Evolutionary conservation across 805 yeast species (phyloP).

Genomic region (Teunomyces pallodes): DNA sequence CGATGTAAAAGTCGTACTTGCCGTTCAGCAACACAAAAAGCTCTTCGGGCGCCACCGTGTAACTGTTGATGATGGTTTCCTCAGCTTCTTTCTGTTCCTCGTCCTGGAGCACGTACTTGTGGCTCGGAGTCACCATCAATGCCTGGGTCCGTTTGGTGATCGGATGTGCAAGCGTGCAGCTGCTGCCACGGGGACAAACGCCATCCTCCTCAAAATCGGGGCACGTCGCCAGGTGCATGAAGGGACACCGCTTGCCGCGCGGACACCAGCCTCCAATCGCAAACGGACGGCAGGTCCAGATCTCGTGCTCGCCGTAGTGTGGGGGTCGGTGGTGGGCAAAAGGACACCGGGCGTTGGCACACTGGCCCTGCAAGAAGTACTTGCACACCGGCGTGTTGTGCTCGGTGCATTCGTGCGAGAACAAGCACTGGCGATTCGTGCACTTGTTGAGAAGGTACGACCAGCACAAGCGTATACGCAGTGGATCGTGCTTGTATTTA

Average conservation of each 20-base stretch:
- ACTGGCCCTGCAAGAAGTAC: slow-evolving; percentile 23
- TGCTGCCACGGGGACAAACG: slow-evolving; percentile 49
- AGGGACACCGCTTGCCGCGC: slow-evolving; percentile 55
- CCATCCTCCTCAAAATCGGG: slow-evolving; percentile 70
- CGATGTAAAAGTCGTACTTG: slow-evolving; percentile 25
- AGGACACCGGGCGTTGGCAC: slow-evolving; percentile 48
- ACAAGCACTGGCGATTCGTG: slow-evolving; percentile 43
- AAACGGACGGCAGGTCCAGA: slow-evolving; percentile 63
- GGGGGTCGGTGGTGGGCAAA: slow-evolving; percentile 47
- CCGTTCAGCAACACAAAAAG: slow-evolving; percentile 21
- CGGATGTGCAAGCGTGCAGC: slow-evolving; percentile 54
- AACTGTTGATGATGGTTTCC: slow-evolving; percentile 25
- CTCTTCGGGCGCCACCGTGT: slow-evolving; percentile 29
- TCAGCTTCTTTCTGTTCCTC: slow-evolving; percentile 15
- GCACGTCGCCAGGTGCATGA: slow-evolving; percentile 59
- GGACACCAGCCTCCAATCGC: slow-evolving; percentile 68
- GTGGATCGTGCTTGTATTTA: slow-evolving; percentile 49
- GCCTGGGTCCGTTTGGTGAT: slow-evolving; percentile 26
- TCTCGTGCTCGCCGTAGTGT: slow-evolving; percentile 45
- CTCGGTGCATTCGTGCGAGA: slow-evolving; percentile 57
- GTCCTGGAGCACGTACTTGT: slow-evolving; percentile 12
- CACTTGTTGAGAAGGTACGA: slow-evolving; percentile 49
- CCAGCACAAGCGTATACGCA: slow-evolving; percentile 55
- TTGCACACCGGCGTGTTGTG: slow-evolving; percentile 50
- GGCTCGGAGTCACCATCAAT: slow-evolving; percentile 17